Evolutionary conservation across 768 basidiomycete species (phyloP).

Genomic region (Obba rivulosa): DNA sequence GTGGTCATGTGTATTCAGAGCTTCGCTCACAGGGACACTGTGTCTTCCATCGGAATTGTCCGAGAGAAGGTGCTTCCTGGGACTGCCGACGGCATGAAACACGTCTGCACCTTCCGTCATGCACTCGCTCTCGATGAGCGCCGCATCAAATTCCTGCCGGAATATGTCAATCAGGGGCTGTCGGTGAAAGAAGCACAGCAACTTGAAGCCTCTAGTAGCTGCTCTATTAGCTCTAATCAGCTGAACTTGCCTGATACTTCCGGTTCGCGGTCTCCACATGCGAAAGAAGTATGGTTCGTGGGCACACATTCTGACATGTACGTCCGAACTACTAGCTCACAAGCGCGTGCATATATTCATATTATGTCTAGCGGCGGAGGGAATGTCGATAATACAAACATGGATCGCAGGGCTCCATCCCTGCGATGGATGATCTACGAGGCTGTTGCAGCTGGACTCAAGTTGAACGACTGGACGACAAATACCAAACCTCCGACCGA

Average conservation of each 20-base stretch:
- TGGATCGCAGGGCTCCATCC: neutral
- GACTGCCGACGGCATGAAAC: slow-evolving; percentile 1
- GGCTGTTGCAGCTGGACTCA: neutral
- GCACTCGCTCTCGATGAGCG: slow-evolving; percentile 24
- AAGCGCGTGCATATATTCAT: neutral
- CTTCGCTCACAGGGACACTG: slow-evolving; percentile 12
- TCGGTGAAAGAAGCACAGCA: neutral
- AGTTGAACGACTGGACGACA: neutral
- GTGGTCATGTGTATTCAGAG: neutral
- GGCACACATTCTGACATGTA: slow-evolving; percentile 8
- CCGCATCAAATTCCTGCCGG: slow-evolving; percentile 22
- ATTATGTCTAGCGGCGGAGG: neutral
- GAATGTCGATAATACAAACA: neutral
- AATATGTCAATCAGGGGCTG: slow-evolving; percentile 6
- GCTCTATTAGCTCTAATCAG: too few relatives aligned
- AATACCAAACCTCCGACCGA: neutral
- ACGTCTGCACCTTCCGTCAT: slow-evolving; percentile 22
- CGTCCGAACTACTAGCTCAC: neutral
- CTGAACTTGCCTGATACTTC: too few relatives aligned
- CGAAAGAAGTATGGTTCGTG: slow-evolving; percentile 8
- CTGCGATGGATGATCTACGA: slow-evolving; percentile 1
- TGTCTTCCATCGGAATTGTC: slow-evolving; percentile 19
- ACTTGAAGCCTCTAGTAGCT: too few relatives aligned
- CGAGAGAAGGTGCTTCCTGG: slow-evolving; percentile 10
- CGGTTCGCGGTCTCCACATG: too few relatives aligned